Evolutionary conservation across 2,329 filamentous ascomycete species (phyloP).

Genomic region (Sclerotinia borealis): DNA sequence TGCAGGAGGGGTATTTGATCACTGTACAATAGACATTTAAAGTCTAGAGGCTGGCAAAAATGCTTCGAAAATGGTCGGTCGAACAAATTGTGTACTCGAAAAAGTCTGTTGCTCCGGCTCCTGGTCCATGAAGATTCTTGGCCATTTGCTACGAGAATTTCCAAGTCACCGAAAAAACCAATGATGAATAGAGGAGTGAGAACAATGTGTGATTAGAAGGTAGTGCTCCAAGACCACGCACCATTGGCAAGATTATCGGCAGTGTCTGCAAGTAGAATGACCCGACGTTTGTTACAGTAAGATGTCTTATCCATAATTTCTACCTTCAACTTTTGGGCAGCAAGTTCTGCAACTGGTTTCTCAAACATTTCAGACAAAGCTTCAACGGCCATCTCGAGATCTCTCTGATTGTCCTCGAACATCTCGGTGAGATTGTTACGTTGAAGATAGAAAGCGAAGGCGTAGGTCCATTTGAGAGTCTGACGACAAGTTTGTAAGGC

Average conservation of each 20-base stretch:
- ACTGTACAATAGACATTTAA: background rate
- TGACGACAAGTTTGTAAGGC: conserved; percentile 95
- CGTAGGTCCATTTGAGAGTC: conserved; percentile 98
- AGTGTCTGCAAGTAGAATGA: conserved; percentile 87
- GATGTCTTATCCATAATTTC: conserved; percentile 98
- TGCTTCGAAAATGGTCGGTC: background rate
- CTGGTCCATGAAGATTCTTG: background rate
- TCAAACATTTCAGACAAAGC: conserved; percentile 99
- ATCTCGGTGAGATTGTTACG: conserved; percentile 95
- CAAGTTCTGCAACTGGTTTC: conserved; percentile 83
- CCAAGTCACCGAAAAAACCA: background rate
- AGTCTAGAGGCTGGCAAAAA: background rate
- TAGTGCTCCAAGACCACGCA: conserved; percentile 41
- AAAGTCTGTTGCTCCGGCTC: background rate
- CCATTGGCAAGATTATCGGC: conserved; percentile 86
- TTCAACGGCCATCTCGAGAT: conserved; percentile 94
- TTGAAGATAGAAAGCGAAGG: conserved; percentile 95
- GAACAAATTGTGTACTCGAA: background rate
- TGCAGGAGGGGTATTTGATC: background rate
- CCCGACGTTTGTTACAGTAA: conserved; percentile 87
- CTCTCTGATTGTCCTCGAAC: conserved; percentile 98
- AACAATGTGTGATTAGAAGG: conserved; percentile 2
- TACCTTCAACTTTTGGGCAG: conserved; percentile 84
- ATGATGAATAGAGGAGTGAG: background rate
- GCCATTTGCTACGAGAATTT: background rate